A percentile compares a stretch with the other conserved stretches of the same genome.
Conservation (phyloP, 768 basidiomycete genomes). For the Lactarius hengduanensis region DNA sequence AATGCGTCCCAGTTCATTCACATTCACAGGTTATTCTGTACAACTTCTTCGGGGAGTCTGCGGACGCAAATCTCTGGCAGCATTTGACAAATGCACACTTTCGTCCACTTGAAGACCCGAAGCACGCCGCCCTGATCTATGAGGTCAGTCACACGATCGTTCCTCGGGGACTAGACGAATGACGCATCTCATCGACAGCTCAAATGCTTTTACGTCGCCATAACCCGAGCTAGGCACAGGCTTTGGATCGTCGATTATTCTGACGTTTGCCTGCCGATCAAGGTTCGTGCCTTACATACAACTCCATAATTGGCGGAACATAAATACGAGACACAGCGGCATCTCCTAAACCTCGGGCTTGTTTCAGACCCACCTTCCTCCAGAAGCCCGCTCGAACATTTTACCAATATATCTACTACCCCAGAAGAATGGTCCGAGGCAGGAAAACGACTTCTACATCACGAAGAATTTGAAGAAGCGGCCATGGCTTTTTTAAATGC, state of each 20-base stretch:
- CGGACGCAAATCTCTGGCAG: conserved; percentile 35
- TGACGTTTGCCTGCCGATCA: conserved; percentile 41
- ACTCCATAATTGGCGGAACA: background rate
- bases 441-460: conserved; percentile 9
- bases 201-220: conserved; percentile 67
- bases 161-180: background rate
- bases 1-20: background rate
- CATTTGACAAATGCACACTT: conserved; percentile 1
- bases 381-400: background rate
- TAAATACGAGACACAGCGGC: conserved; percentile 5
- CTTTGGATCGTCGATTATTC: conserved; percentile 68
- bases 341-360: conserved; percentile 5
- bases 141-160: conserved; percentile 2
- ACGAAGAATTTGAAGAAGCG: conserved; percentile 19
- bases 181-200: conserved; percentile 39
- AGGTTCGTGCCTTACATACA: conserved; percentile 43
- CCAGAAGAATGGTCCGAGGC: conserved; percentile 19
- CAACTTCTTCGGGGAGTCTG: conserved; percentile 72
- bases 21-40: conserved; percentile 60
- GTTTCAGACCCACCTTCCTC: background rate
- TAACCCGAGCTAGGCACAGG: conserved; percentile 67
- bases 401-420: conserved; percentile 4
- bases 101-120: background rate
- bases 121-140: conserved; percentile 6
- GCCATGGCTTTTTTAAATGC: conserved; percentile 17